Base-by-base conservation (phyloP, 2,329 filamentous ascomycete genomes). In the Dactylonectria estremocensis region DNA sequence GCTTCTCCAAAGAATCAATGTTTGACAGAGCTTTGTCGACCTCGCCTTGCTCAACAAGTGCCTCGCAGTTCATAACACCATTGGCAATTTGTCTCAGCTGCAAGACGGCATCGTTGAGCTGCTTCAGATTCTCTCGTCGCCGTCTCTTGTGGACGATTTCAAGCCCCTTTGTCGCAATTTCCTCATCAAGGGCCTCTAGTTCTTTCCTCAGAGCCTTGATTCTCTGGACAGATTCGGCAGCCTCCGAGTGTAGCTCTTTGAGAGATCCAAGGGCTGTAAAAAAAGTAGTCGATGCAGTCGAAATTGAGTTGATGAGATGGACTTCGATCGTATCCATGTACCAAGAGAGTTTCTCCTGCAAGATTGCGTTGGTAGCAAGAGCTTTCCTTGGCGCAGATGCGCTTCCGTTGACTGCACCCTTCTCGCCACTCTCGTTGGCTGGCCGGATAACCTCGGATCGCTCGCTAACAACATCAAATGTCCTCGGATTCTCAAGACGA, bases 301-400 rank as follows among this genome's bases (percentile, higher is more conserved):
- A 98, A 69, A 99, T 99, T 0, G 95, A 97, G 35, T 94, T 94
- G 74, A 99, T 98, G 8, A 99, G 85, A 79, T 99, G 96, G 61
- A 99, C 94, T 79, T 99, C 96, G 22, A 99, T 95, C 0, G 96
- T 99, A 79, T 99, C 96, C 95, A 99, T 97, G 80, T 99, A 99
- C 96, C 96, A 99, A 0, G 96, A 98, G 13, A 99, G 85, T 81
- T 99, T 99, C 81, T 99, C 96, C 79, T 99, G 96, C 40, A 99
- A 81, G 66, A 99, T 99, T 0, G 96, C 96, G 81, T 99, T 99
- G 0, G 95, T 98, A 8, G 95, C 95, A 31, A 99, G 85, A 1
- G 94, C 93, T 79, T 98, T 98, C 67, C 95, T 89, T 9, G 93
- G 91, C 2, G 77, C 76, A 22, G 87, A 82, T 0, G 87, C 82